Evolutionary conservation across 2,329 filamentous ascomycete genomes (phyloP), one percentile per base, ranked within the genome.

Genomic region (Aureobasidium sp.): DNA sequence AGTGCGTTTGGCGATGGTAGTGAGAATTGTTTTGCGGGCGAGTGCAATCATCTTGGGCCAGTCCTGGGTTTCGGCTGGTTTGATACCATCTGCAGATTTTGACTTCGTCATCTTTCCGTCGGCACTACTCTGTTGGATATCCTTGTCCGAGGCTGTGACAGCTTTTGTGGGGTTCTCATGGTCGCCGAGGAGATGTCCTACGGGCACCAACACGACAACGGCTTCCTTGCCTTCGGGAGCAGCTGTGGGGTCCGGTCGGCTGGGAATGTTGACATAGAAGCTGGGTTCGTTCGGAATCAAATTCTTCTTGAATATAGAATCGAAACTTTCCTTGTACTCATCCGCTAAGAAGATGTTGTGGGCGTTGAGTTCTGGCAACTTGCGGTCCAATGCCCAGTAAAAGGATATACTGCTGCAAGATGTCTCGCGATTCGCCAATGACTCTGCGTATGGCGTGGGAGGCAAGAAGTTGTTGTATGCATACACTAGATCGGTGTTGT

Each of bases 311-410:
- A 91, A 91, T 63, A 91, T 91, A 63, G 82, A 81, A 72, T 91
- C 87, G 68, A 91, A 91, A n/a, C 82, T 86, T 67, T 88, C 85
- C 56, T 79, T 79, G 71, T 90, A 91, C 65, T 87, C 80, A 67
- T 89, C 84, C 2, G 88, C 87, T 7, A 91, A 81, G 76, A 91
- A 91, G 68, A 91, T 89, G 71, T 91, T 91, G 75, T 91, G 88
- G 0, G 85, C 83, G 20, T 80, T 77, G 2, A 91, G 80, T 71
- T 88, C 81, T 0, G 84, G 82, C 1, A 90, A 75, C 57, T 80
- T 78, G 56, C 78, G 76, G 63, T 83, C 78, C 22, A 90, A 78
- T 2, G 83, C 82, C 87, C 87, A 91, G 78, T 90, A 91, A 74
- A 91, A 91, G 5, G 86, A 89, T 66, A 91, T 88, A 63, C 85